Evolutionary conservation across 169 alveolate genomes (phyloP), one percentile per base, ranked within the genome.

Genomic region (Plasmodium vivax): DNA sequence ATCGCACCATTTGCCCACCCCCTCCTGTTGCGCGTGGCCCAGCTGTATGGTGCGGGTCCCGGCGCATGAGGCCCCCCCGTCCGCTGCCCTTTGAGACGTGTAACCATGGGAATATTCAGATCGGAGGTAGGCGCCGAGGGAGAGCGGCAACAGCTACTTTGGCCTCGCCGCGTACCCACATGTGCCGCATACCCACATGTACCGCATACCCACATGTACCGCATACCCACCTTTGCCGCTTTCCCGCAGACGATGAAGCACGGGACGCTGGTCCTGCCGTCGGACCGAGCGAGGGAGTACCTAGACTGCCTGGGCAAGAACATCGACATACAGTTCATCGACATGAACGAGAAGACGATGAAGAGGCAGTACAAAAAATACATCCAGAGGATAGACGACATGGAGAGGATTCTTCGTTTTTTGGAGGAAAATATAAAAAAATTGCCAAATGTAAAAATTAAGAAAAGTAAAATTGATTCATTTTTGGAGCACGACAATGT

Each of bases 211-310:
- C 90, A 43, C 47, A 47, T n/a, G 4, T 41, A 1, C 1, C 81
- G 27, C 58, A 16, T n/a, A 10, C 34, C 41, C 32, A 47, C 43
- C 12, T 41, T 3, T 82, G 45, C 38, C 82, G 51, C n/a, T 14
- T 1, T 23, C 56, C 8, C 58, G 3, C 10, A 96, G 98, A 95
- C 97, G 54, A 98, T 98, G 99, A 94, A 97, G 90, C 98, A 96
- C 83, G 99, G 99, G 94, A 98, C 99, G 68, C 95, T 98, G 84
- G 99, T 98, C 85, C 95, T 98, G 68, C 99, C 99, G 54, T 97
- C 96, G 80, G 99, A 98, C 84, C 88, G 98, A 41, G 99, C 99
- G 10, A 93, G 98, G 45, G 98, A 97, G 75, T 98, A 97, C 84
- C 77, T 98, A 27, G 98, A 97, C 85, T 95, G 97, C 82, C 95